phyloP scores from a whole-genome alignment of 306 rosid species.

The Cucumis cinereus region DNA sequence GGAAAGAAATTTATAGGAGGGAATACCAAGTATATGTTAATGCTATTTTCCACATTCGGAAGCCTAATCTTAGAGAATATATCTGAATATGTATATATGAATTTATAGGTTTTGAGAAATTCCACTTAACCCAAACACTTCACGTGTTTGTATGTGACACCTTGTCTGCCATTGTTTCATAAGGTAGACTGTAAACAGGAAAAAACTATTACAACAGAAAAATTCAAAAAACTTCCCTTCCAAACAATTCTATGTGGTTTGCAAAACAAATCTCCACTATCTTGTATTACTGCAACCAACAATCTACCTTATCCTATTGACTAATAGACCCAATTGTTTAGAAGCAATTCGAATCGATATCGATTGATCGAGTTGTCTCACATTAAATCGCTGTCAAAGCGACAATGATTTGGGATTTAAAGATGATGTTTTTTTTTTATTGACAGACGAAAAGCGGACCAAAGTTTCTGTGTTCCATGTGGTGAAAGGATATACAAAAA shows the following conservation, averaged over 20 bases:
- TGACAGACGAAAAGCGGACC: background rate
- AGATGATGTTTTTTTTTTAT: background rate
- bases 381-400: background rate
- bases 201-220: background rate
- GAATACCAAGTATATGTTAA: background rate
- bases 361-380: background rate
- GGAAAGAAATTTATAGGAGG: background rate
- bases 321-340: background rate
- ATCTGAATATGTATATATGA: background rate
- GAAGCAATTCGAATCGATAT: background rate
- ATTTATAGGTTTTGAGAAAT: background rate
- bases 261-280: background rate
- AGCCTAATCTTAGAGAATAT: background rate
- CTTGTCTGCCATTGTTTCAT: conserved; percentile 6
- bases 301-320: background rate
- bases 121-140: background rate
- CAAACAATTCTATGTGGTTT: conserved; percentile 4
- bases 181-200: background rate
- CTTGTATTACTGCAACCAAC: background rate
- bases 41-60: background rate
- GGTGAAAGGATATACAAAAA: conserved; percentile 2
- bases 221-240: background rate
- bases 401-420: background rate
- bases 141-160: background rate
- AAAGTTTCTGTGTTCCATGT: conserved; percentile 6